A percentile compares a stretch with the other conserved stretches of the same genome.
Conservation (phyloP, 441 rosid species). For the Pelargonium fulgidum region DNA sequence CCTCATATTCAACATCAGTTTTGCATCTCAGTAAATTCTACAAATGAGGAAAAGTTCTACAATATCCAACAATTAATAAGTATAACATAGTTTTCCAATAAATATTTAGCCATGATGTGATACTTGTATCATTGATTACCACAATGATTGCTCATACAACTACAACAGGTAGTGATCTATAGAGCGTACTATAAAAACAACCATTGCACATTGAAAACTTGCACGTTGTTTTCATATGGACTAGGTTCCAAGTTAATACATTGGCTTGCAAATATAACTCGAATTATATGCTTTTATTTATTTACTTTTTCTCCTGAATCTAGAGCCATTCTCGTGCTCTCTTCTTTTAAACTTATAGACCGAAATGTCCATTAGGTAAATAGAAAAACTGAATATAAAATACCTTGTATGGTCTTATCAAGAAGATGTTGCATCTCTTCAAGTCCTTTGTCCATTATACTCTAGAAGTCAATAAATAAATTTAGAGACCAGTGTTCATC, state of each 20-base stretch:
- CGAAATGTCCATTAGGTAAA: neutral
- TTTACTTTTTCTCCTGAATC: neutral
- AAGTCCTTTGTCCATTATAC: conserved; percentile 43
- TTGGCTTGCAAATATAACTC: too few relatives aligned
- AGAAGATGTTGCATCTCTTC: conserved; percentile 66
- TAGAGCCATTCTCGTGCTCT: neutral
- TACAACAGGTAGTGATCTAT: too few relatives aligned
- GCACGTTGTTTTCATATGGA: too few relatives aligned
- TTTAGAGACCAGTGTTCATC: conserved; percentile 5
- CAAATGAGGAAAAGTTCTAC: neutral
- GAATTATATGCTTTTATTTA: too few relatives aligned
- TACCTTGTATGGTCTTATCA: conserved; percentile 85
- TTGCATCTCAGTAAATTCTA: neutral
- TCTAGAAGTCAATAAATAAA: conserved; percentile 37
- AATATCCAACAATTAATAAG: neutral
- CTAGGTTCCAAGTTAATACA: too few relatives aligned
- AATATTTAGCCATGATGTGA: too few relatives aligned
- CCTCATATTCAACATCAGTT: neutral
- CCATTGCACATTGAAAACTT: too few relatives aligned
- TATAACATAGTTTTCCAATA: too few relatives aligned
- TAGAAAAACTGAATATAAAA: neutral
- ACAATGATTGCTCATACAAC: too few relatives aligned
- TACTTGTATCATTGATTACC: too few relatives aligned
- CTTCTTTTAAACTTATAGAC: neutral
- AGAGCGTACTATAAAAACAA: too few relatives aligned